Base-by-base conservation (phyloP, 2,329 filamentous ascomycete genomes). In the Pseudopyricularia cyperi region DNA sequence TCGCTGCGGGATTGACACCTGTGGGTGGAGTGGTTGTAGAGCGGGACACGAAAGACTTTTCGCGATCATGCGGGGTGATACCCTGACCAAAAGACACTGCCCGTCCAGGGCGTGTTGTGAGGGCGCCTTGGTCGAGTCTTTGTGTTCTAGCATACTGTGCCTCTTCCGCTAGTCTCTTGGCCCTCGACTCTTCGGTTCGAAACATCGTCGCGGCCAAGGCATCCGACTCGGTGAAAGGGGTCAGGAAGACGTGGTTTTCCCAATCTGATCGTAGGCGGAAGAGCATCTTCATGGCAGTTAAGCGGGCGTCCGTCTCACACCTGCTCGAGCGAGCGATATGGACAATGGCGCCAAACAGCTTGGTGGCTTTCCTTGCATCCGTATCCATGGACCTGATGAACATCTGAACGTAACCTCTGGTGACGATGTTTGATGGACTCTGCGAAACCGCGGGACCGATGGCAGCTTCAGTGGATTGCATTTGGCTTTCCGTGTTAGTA, bases 211-310 rank as follows among this genome's bases (percentile, higher is more conserved):
- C 76, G 28, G 89, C 87, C 24, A 95, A 71, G 51, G 80, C 80
- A 57, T 84, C 80, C 28, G 82, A 85, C 62, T 95, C 88, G 2
- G 84, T 80, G 30, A 80, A 77, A 33, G 78, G 68, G 7, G 81
- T 81, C 51, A 95, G 71, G 53, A 85, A 88, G 4, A 96, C 76
- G 46, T 83, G 78, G 57, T 90, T 80, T 9, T 85, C 80, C 63
- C 85, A 88, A 65, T 95, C 89, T 22, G 89, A 88, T 54, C 90
- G 80, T 30, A 96, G 70, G 44, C 90, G 81, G 63, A 94, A 91
- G 2, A 96, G 71, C 44, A 91, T 68, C 60, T 87, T 89, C 72
- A 90, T 79, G 2, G 84, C 82, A 12, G 82, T 83, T 26, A 93
- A 69, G 7, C 87, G 82, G 50, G 85, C 82, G 65, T 87, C 82